Conservation (phyloP, 2,329 filamentous ascomycete genomes). For the Magnaporthales sp. region DNA sequence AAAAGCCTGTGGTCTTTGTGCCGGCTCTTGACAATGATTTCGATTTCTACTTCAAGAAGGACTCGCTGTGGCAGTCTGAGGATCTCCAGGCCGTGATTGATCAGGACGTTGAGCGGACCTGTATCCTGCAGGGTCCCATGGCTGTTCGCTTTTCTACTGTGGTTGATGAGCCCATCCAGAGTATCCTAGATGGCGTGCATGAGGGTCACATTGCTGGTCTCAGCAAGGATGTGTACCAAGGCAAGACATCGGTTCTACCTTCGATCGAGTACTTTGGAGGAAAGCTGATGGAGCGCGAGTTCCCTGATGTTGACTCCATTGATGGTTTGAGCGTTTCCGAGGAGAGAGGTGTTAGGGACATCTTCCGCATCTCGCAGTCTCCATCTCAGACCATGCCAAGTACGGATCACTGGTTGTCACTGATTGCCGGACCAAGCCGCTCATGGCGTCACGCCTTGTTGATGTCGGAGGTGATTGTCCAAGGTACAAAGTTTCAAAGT, state of each 20-base stretch:
- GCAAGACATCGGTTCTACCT: constrained; percentile 67
- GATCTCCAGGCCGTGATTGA: constrained; percentile 92
- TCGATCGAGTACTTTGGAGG: constrained; percentile 93
- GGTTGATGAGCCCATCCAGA: constrained; percentile 88
- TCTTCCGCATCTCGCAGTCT: constrained; percentile 73
- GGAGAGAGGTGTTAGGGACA: constrained; percentile 63
- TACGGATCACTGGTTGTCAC: constrained; percentile 74
- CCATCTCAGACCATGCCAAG: constrained; percentile 68
- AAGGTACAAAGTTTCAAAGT: constrained; percentile 93
- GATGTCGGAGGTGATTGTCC: constrained; percentile 85
- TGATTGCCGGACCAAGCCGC: constrained; percentile 76
- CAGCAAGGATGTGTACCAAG: constrained; percentile 70
- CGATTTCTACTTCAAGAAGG: constrained; percentile 99
- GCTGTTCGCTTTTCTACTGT: constrained; percentile 83
- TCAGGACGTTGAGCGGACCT: constrained; percentile 92
- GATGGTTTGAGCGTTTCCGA: constrained; percentile 70
- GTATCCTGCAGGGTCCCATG: constrained; percentile 92
- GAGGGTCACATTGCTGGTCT: constrained; percentile 75
- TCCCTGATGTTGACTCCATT: constrained; percentile 60
- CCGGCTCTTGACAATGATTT: constrained; percentile 95
- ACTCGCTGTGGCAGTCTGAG: constrained; percentile 98
- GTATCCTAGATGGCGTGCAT: constrained; percentile 89
- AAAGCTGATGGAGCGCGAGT: constrained; percentile 63
- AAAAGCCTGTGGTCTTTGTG: constrained; percentile 96
- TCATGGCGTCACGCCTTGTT: constrained; percentile 96